phyloP scores from a whole-genome alignment of 2,329 filamentous ascomycete species.

The Sarocladium brachiariae region DNA sequence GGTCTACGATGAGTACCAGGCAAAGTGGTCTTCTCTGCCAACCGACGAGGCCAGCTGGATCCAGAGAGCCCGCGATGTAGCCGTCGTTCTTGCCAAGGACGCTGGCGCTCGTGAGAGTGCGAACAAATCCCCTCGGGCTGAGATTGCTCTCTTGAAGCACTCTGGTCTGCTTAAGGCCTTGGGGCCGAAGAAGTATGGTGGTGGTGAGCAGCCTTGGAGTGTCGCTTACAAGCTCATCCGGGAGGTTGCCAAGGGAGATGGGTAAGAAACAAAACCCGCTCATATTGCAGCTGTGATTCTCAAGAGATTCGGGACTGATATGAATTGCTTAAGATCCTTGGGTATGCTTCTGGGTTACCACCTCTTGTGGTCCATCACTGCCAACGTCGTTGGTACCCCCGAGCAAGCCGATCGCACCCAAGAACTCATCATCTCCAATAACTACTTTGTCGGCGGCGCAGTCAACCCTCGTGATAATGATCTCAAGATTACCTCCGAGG shows the following conservation, averaged over 20 bases:
- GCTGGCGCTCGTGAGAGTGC: conserved; percentile 28
- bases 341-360: conserved; percentile 62
- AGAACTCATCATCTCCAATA: conserved; percentile 52
- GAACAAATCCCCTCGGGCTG: conserved; percentile 33
- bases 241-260: conserved; percentile 58
- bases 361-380: conserved; percentile 55
- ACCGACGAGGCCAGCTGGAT: conserved; percentile 28
- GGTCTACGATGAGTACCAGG: conserved; percentile 21
- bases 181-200: conserved; percentile 32
- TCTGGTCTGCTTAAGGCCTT: conserved; percentile 32
- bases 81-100: conserved; percentile 26
- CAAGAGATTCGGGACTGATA: no score
- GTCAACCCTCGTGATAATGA: conserved; percentile 61
- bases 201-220: conserved; percentile 36
- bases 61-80: conserved; percentile 31
- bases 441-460: conserved; percentile 59
- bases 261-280: conserved; percentile 26
- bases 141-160: conserved; percentile 34
- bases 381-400: conserved; percentile 51
- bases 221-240: conserved; percentile 53
- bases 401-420: conserved; percentile 53
- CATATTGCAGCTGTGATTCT: neutral
- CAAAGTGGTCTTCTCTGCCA: conserved; percentile 28
- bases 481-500: conserved; percentile 46
- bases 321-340: conserved; percentile 37